These are phyloP conservation scores for Trichosanthes cucumerina DNA, from an alignment of 306 rosid species.

Conservation along the genomic window DNA sequence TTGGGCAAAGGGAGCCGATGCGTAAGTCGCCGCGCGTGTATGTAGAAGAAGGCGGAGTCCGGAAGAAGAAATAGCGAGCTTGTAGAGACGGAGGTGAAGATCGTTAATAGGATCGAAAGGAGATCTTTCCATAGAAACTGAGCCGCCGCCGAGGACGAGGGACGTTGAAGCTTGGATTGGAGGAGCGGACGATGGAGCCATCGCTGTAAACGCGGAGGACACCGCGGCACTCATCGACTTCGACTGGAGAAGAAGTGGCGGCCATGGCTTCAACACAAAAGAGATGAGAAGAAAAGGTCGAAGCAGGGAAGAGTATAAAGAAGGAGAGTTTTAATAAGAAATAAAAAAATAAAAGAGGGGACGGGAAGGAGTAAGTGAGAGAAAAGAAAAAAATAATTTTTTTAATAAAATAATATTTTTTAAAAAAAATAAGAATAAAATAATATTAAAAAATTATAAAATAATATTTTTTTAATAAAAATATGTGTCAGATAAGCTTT, in stretches of 20 bases:
- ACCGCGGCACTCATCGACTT: slow-evolving; percentile 67
- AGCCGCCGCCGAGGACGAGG: slow-evolving; percentile 41
- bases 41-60: slow-evolving; percentile 45
- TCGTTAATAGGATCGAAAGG: slow-evolving; percentile 30
- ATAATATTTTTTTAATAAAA: no score
- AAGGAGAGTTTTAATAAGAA: no score
- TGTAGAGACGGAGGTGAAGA: slow-evolving; percentile 70
- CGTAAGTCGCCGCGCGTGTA: slow-evolving; percentile 94
- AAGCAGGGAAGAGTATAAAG: background rate
- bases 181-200: slow-evolving; percentile 52
- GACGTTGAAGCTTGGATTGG: slow-evolving; percentile 40
- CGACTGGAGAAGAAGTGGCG: slow-evolving; percentile 10
- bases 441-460: no score
- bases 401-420: no score
- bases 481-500: no score
- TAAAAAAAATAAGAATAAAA: no score
- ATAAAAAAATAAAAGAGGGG: no score
- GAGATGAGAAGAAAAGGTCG: background rate
- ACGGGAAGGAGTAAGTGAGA: no score
- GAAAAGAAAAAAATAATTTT: no score
- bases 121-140: slow-evolving; percentile 72
- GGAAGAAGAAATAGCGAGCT: slow-evolving; percentile 25
- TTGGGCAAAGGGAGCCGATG: slow-evolving; percentile 91
- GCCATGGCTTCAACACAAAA: background rate
- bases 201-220: slow-evolving; percentile 74